Evolutionary conservation across 257 asterid species (phyloP).

Genomic region (Solanum neorickii): DNA sequence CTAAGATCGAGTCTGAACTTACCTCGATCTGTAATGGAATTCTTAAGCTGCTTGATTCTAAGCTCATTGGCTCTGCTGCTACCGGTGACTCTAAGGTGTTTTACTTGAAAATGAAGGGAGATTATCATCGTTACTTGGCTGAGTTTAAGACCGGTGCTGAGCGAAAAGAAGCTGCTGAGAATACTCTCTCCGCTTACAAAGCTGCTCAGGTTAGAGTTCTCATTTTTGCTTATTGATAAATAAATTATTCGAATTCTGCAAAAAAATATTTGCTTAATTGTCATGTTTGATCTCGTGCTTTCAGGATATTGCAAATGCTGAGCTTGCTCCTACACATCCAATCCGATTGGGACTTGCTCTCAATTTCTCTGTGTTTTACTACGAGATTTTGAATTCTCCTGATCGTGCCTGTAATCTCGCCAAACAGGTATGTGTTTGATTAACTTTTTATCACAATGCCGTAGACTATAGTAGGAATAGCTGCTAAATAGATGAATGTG

Average conservation of each 20-base stretch:
- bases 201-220: conserved; percentile 58
- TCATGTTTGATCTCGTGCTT: background rate
- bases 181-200: conserved; percentile 78
- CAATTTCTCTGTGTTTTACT: conserved; percentile 83
- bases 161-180: conserved; percentile 83
- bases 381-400: conserved; percentile 74
- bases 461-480: background rate
- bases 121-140: conserved; percentile 74
- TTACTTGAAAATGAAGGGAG: conserved; percentile 90
- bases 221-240: background rate
- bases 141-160: conserved; percentile 68
- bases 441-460: background rate
- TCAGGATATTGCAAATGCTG: conserved; percentile 71
- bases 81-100: conserved; percentile 74
- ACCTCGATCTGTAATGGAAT: conserved; percentile 69
- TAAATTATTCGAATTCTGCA: background rate
- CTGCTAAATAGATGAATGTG: background rate
- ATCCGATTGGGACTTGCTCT: conserved; percentile 83
- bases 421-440: conserved; percentile 37
- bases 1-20: conserved; percentile 73
- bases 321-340: conserved; percentile 83
- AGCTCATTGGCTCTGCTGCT: conserved; percentile 59
- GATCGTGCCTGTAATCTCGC: conserved; percentile 85
- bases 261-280: background rate
- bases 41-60: conserved; percentile 55